Evolutionary conservation across 78 protist genomes (phyloP).

Genomic region (Dictyostelium capitatum): DNA sequence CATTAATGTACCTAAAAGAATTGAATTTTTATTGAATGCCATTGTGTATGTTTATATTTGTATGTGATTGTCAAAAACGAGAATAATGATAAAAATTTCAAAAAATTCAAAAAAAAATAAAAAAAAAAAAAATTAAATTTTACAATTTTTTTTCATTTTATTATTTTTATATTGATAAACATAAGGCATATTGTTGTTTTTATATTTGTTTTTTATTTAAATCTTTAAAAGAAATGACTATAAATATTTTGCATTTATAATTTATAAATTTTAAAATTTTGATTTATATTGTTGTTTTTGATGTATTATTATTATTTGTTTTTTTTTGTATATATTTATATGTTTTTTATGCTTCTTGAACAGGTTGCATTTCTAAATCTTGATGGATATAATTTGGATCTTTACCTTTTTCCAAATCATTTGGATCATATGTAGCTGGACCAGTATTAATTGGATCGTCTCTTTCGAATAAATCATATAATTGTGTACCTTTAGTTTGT

Average conservation of each 20-base stretch:
- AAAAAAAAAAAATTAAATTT: neutral
- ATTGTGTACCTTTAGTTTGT: conserved; percentile 21
- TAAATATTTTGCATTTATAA: neutral
- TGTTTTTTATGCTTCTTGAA: conserved; percentile 15
- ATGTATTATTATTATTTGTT: neutral
- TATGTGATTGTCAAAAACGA: neutral
- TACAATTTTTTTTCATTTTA: too few relatives aligned
- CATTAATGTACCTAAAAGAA: conserved; percentile 28
- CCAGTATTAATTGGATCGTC: conserved; percentile 10
- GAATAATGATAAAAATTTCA: neutral
- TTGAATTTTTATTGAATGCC: conserved; percentile 42
- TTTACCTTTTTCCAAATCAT: neutral
- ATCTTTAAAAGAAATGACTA: neutral
- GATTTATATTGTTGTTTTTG: neutral
- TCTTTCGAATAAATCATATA: conserved; percentile 64
- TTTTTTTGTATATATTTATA: neutral
- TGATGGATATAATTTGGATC: neutral
- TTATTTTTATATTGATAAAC: neutral
- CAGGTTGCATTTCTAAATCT: conserved; percentile 50
- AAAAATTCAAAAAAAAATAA: conserved; percentile 11
- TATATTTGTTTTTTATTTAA: neutral
- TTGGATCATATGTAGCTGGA: neutral
- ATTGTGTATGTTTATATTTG: neutral
- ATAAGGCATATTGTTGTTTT: neutral
- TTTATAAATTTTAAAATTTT: neutral